Evolutionary conservation across 2,329 filamentous ascomycete genomes (phyloP), one percentile per base, ranked within the genome.

Genomic region (Aureobasidium sp.): DNA sequence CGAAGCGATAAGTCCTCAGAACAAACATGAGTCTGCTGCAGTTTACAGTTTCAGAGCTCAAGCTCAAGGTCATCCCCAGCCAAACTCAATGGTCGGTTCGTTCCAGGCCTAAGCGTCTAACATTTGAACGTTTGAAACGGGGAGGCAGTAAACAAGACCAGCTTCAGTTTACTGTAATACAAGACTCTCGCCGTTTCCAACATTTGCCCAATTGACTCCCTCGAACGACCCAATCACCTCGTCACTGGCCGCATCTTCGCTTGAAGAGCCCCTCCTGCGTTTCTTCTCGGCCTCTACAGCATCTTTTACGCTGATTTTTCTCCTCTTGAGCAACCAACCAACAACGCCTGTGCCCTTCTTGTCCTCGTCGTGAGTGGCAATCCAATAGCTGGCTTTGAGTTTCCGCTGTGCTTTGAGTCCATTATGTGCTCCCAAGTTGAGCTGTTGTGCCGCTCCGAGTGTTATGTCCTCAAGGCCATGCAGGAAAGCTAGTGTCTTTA

Each of bases 401-500:
- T 79, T 71, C 17, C 77, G 71, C 62, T 83, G 83, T 3, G 82
- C 81, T 62, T 80, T 75, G 17, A 86, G 71, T 0, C 82, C 85
- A 67, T 87, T 88, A 63, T 81, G 75, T 0, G 80, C 85, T 2
- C 85, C 85, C 17, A 87, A 78, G 64, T 88, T 88, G 37, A 87
- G 73, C 70, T 87, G 84, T 68, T 82, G 80, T 22, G 74, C 70
- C 68, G 49, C 64, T 62, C 14, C 74, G 73, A 22, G 82, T 72
- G n/a, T 77, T 5, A 88, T 80, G 66, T 87, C 83, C 67, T 87
- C 82, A 9, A 88, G 73, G 0, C 85, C 85, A 70, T 88, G 86
- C 8, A 88, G 72, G 53, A 89, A 77, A 0, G 82, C 84, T 0
- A 87, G 75, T 0, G 80, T 80, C 2, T 74, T 70, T 33, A 88